Evolutionary conservation across 2,329 filamentous ascomycete species (phyloP).

Genomic region (Fusarium fujikuroi): DNA sequence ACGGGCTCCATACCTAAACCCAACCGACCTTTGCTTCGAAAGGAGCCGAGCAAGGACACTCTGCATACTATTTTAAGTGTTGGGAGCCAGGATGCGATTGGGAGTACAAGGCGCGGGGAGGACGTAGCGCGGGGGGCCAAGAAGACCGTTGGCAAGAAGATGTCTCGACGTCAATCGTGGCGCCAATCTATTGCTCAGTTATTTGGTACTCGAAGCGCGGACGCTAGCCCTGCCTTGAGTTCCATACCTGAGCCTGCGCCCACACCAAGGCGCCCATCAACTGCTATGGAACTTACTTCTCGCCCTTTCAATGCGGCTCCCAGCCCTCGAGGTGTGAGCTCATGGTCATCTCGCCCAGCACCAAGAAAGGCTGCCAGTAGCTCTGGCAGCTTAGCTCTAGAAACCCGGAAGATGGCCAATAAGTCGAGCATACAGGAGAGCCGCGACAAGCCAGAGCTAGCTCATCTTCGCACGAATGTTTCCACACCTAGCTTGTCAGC

Average conservation of each 20-base stretch:
- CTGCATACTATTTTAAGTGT: constrained; percentile 63
- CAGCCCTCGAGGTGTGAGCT: constrained; percentile 1
- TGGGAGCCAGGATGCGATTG: constrained; percentile 54
- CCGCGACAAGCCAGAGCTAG: constrained; percentile 28
- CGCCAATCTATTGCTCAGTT: constrained; percentile 31
- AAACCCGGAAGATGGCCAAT: not conserved
- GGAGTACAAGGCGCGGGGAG: constrained; percentile 7
- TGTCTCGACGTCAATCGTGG: constrained; percentile 32
- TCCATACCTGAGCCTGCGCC: constrained; percentile 1
- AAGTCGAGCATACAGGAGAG: not conserved
- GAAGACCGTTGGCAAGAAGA: constrained; percentile 8
- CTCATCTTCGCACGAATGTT: constrained; percentile 29
- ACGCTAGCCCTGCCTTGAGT: constrained; percentile 6
- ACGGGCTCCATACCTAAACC: constrained; percentile 45
- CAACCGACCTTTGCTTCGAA: constrained; percentile 52
- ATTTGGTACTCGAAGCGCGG: constrained; percentile 30
- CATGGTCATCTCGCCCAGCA: not conserved
- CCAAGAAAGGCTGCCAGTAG: constrained; percentile 9
- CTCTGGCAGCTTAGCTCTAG: constrained; percentile 6
- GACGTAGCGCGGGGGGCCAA: not conserved
- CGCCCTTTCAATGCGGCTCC: not conserved
- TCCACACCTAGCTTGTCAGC: constrained; percentile 45
- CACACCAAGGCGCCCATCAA: constrained; percentile 15
- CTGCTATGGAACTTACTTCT: constrained; percentile 9
- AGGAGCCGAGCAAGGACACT: constrained; percentile 58